A percentile compares a stretch with the other conserved stretches of the same genome.
These are phyloP conservation scores for Phaffomyces thermotolerans DNA, from an alignment of 805 yeast genomes.

Conservation along the genomic window DNA sequence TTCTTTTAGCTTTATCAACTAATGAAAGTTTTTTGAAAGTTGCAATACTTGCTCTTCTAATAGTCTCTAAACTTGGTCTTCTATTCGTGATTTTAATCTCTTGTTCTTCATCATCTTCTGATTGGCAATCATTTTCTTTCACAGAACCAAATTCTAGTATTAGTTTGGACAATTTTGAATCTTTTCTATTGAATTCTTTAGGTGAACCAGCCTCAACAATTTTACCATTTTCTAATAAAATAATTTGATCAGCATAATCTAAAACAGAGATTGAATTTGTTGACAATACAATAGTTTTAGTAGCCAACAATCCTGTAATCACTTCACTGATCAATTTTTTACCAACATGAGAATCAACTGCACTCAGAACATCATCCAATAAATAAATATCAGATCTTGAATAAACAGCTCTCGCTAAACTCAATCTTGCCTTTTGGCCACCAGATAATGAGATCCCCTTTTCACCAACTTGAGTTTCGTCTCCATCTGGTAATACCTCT, in stretches of 20 bases:
- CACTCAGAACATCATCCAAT: slow-evolving; percentile 88
- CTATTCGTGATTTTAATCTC: slow-evolving; percentile 8
- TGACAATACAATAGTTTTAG: slow-evolving; percentile 73
- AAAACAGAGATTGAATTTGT: slow-evolving; percentile 83
- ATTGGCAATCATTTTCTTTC: slow-evolving; percentile 7
- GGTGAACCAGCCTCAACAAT: slow-evolving; percentile 61
- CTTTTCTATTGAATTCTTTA: slow-evolving; percentile 38
- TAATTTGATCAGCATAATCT: slow-evolving; percentile 62
- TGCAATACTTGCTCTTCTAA: too few species aligned
- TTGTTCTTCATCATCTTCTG: slow-evolving; percentile 4
- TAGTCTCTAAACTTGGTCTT: not conserved
- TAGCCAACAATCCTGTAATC: slow-evolving; percentile 71
- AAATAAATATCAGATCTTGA: slow-evolving; percentile 88
- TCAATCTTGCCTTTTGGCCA: slow-evolving; percentile 94
- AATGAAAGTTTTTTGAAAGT: too few species aligned
- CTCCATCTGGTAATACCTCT: slow-evolving; percentile 78
- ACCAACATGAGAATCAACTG: slow-evolving; percentile 97
- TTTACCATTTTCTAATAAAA: slow-evolving; percentile 63
- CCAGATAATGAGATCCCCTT: slow-evolving; percentile 95
- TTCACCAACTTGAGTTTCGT: slow-evolving; percentile 87
- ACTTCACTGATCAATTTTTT: slow-evolving; percentile 77
- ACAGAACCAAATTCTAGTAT: slow-evolving; percentile 63
- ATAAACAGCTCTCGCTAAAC: slow-evolving; percentile 93
- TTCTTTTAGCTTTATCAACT: slow-evolving; percentile 25
- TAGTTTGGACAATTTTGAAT: slow-evolving; percentile 44